phyloP scores from a whole-genome alignment of 2,329 filamentous ascomycete species.

The Fusarium sp. region DNA sequence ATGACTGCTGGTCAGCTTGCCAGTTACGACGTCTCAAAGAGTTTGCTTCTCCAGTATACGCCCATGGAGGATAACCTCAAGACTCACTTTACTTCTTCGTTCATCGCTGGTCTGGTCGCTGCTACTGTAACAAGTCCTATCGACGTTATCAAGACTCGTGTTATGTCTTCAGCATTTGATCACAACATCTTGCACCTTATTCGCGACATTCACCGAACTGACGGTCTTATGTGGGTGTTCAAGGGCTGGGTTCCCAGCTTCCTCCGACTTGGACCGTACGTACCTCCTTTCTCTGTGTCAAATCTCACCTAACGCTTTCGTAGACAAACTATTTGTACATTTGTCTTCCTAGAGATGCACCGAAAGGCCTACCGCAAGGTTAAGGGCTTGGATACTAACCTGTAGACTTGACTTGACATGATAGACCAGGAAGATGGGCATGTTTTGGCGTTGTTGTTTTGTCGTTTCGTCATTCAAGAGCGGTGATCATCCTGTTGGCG shows the following conservation, averaged over 20 bases:
- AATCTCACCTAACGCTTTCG: slow-evolving; percentile 19
- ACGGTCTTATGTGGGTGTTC: slow-evolving; percentile 86
- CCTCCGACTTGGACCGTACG: slow-evolving; percentile 70
- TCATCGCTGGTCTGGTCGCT: slow-evolving; percentile 82
- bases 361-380: slow-evolving; percentile 76
- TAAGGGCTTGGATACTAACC: slow-evolving; percentile 48
- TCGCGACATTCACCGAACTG: slow-evolving; percentile 71
- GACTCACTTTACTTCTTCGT: slow-evolving; percentile 81
- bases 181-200: slow-evolving; percentile 67
- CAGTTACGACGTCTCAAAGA: slow-evolving; percentile 86
- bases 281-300: slow-evolving; percentile 28
- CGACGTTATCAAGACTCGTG: slow-evolving; percentile 87
- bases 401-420: slow-evolving; percentile 35
- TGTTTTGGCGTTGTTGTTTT: slow-evolving; percentile 39
- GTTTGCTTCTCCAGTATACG: slow-evolving; percentile 71
- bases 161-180: slow-evolving; percentile 74
- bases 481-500: slow-evolving; percentile 38
- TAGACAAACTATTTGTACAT: slow-evolving; percentile 85
- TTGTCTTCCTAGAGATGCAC: slow-evolving; percentile 87
- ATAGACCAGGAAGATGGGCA: slow-evolving; percentile 35
- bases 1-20: slow-evolving; percentile 89
- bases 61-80: slow-evolving; percentile 74
- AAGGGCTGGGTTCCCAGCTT: slow-evolving; percentile 88
- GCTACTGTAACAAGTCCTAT: slow-evolving; percentile 87
- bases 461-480: slow-evolving; percentile 19